These are phyloP conservation scores for Bipolaris gigantea DNA, from an alignment of 2,329 filamentous ascomycete genomes.

Conservation along the genomic window DNA sequence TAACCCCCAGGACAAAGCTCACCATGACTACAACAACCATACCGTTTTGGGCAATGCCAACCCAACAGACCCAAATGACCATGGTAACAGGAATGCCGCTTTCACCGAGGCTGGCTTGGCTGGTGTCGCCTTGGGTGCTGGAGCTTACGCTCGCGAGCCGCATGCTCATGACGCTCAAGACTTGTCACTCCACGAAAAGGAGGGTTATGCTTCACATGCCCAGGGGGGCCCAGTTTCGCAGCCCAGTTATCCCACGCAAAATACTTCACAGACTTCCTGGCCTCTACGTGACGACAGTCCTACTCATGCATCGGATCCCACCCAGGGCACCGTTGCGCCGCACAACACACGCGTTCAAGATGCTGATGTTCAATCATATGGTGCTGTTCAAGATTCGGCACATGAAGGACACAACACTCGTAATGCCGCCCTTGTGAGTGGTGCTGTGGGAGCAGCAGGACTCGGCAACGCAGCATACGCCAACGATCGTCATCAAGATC, in stretches of 20 bases:
- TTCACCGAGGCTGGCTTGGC: slow-evolving; percentile 24
- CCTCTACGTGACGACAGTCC: slow-evolving; percentile 12
- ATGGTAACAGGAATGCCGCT: slow-evolving; percentile 29
- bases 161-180: slow-evolving; percentile 15
- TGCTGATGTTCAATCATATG: slow-evolving; percentile 23
- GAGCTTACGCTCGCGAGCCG: slow-evolving; percentile 14
- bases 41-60: slow-evolving; percentile 14
- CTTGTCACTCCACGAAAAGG: slow-evolving; percentile 13
- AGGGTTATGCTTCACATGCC: slow-evolving; percentile 7
- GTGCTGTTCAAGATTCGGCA: slow-evolving; percentile 19
- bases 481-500: slow-evolving; percentile 29
- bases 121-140: slow-evolving; percentile 18
- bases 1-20: slow-evolving; percentile 20
- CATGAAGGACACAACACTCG: slow-evolving; percentile 30
- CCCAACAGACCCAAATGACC: slow-evolving; percentile 15
- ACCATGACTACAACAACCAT: slow-evolving; percentile 21
- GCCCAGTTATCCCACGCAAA: slow-evolving; percentile 2
- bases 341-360: slow-evolving; percentile 29
- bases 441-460: slow-evolving; percentile 27
- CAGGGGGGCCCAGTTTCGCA: slow-evolving; percentile 4
- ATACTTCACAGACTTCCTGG: slow-evolving; percentile 5
- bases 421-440: slow-evolving; percentile 29
- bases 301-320: slow-evolving; percentile 5
- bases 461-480: slow-evolving; percentile 34
- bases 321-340: slow-evolving; percentile 13